Evolutionary conservation across 2,329 filamentous ascomycete species (phyloP), one percentile per base, ranked within the genome.

Genomic region (Diaporthe aspalathi): DNA sequence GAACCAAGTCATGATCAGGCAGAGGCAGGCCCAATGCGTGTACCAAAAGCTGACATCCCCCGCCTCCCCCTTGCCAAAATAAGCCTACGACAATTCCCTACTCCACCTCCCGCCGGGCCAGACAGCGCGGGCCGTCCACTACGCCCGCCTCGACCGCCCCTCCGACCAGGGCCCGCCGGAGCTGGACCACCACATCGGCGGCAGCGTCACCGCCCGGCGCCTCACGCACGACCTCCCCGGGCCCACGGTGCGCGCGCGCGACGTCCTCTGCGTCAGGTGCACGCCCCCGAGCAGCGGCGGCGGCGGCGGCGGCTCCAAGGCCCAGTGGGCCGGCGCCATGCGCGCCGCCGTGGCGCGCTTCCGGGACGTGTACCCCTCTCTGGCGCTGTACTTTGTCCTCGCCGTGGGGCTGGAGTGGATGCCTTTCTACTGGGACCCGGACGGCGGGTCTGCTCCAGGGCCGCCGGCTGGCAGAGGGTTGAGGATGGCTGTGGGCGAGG

Each of bases 361-460:
- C 14, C 5, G 35, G 9, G 11, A 22, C n/a, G 20, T 7, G 35
- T 22, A 57, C 8, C 5, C 54, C 14, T 1, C 20, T 8, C 35
- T 35, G 32, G 14, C 54, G 35, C 2, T 57, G 35, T 57, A 40
- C n/a, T 43, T 57, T 14, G 24, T 43, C 14, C 54, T 57, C n/a
- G 54, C n/a, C 14, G 54, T 57, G 54, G 54, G 35, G 6, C 11
- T 57, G 54, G 14, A 43, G 22, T 57, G 54, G 53, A n/a, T 57
- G 6, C 53, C 53, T 5, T 57, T 57, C n/a, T 56, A 56, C 32
- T 56, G 53, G 53, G 53, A 57, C 6, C 53, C 53, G 53, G 6
- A 3, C 1, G 11, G 35, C n/a, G 3, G 5, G 5, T 32, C 53
- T 8, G 16, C n/a, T 3, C 12, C 53, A n/a, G 14, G 53, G 53